phyloP scores from a whole-genome alignment of 805 yeast genomes.

The Kurtzmaniella fragi region DNA sequence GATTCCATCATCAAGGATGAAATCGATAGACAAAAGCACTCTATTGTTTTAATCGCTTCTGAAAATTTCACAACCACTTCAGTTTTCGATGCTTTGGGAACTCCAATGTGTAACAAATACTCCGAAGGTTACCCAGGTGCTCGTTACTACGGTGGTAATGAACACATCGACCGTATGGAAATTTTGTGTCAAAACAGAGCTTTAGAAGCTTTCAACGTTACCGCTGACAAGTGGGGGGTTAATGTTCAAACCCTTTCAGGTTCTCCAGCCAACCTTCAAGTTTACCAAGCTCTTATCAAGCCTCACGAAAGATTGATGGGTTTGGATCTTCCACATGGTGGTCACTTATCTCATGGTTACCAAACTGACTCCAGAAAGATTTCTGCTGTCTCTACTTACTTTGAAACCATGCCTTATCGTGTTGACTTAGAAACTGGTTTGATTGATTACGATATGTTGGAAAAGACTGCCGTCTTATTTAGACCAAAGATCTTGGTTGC shows the following conservation, averaged over 20 bases:
- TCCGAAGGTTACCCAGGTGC: slow-evolving; percentile 99
- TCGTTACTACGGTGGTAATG: slow-evolving; percentile 97
- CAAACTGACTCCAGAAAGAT: slow-evolving; percentile 88
- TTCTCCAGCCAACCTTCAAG: slow-evolving; percentile 93
- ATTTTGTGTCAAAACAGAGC: slow-evolving; percentile 88
- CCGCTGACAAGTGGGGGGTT: slow-evolving; percentile 90
- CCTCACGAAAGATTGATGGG: slow-evolving; percentile 96
- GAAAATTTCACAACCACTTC: slow-evolving; percentile 95
- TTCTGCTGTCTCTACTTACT: slow-evolving; percentile 87
- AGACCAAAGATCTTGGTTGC: slow-evolving; percentile 95
- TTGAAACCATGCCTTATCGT: slow-evolving; percentile 97
- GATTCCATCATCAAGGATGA: slow-evolving; percentile 71
- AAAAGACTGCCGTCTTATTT: slow-evolving; percentile 74
- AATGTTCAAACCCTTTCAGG: slow-evolving; percentile 95
- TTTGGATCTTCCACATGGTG: slow-evolving; percentile 96
- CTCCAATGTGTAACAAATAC: slow-evolving; percentile 96
- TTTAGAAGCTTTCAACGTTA: slow-evolving; percentile 70
- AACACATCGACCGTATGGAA: slow-evolving; percentile 90
- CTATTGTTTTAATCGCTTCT: slow-evolving; percentile 88
- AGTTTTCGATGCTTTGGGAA: slow-evolving; percentile 90
- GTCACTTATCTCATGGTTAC: slow-evolving; percentile 96
- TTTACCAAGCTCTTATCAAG: slow-evolving; percentile 82
- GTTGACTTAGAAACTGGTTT: slow-evolving; percentile 80
- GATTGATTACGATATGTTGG: slow-evolving; percentile 87
- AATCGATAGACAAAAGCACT: slow-evolving; percentile 81